Conservation (phyloP, 768 basidiomycete genomes). For the Pleurotus giganteus region DNA sequence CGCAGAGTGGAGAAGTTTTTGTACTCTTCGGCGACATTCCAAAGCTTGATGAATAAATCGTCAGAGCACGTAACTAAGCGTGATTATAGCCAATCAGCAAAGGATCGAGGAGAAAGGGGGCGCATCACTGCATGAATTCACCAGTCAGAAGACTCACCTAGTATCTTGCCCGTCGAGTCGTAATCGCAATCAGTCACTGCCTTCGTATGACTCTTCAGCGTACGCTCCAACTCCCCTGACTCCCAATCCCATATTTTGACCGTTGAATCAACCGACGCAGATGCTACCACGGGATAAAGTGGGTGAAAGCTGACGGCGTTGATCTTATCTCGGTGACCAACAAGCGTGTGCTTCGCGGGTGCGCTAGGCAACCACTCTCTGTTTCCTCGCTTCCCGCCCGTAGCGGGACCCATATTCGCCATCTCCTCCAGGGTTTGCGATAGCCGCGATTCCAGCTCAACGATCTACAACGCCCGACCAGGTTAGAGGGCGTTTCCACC, state of each 20-base stretch:
- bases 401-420: conserved; percentile 29
- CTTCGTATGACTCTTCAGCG: conserved; percentile 90
- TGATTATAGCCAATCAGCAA: not conserved
- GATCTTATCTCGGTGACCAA: conserved; percentile 74
- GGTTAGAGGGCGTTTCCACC: not conserved
- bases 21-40: conserved; percentile 89
- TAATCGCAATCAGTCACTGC: conserved; percentile 86
- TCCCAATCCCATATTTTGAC: conserved; percentile 98
- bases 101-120: not conserved
- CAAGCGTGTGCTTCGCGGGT: conserved; percentile 74
- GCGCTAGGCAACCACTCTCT: conserved; percentile 88
- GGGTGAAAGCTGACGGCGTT: conserved; percentile 87
- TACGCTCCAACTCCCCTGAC: conserved; percentile 89
- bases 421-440: conserved; percentile 74
- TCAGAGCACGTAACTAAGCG: conserved; percentile 68
- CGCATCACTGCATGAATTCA: not conserved
- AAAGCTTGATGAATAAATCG: conserved; percentile 89
- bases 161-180: conserved; percentile 78
- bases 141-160: conserved; percentile 50
- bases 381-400: conserved; percentile 55
- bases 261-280: conserved; percentile 85
- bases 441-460: conserved; percentile 89
- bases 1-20: conserved; percentile 84
- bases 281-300: conserved; percentile 76
- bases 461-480: conserved; percentile 55